phyloP scores from a whole-genome alignment of 805 yeast genomes.

The Isabelozyma pseudorhagii region DNA sequence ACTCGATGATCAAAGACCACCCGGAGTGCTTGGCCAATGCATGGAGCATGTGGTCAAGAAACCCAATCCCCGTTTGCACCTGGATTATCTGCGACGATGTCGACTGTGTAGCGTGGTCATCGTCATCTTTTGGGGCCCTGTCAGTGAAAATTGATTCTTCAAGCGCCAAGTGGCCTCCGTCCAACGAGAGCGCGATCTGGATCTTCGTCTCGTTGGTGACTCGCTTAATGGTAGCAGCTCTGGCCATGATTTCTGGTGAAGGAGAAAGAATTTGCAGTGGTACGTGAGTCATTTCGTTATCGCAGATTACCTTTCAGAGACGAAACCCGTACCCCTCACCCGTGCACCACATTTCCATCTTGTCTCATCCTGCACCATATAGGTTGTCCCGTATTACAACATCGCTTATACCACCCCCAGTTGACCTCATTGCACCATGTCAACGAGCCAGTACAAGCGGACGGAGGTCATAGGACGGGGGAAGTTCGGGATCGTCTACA shows the following conservation, averaged over 20 bases:
- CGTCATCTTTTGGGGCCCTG: constrained; percentile 19
- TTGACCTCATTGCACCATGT: not conserved
- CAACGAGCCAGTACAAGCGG: constrained; percentile 53
- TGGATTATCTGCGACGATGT: constrained; percentile 71
- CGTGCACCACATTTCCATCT: not conserved
- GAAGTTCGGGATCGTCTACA: constrained; percentile 94
- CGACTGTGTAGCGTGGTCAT: constrained; percentile 63
- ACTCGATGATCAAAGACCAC: constrained; percentile 87
- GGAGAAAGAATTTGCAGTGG: not conserved
- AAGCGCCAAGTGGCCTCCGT: constrained; percentile 76
- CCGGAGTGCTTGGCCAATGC: constrained; percentile 97
- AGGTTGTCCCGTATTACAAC: too few species aligned
- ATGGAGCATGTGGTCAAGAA: constrained; percentile 95
- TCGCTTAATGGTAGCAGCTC: constrained; percentile 54
- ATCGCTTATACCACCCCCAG: not conserved
- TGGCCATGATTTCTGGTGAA: constrained; percentile 4
- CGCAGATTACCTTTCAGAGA: too few species aligned
- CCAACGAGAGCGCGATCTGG: constrained; percentile 76
- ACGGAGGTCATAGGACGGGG: constrained; percentile 95
- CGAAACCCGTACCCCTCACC: not conserved
- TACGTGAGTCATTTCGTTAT: too few species aligned
- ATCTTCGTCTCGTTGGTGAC: constrained; percentile 92
- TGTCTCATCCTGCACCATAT: too few species aligned
- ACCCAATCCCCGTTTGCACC: constrained; percentile 91
- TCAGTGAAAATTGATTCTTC: constrained; percentile 53